Percentiles rank a stretch among this genome's conserved stretches.
These are phyloP conservation scores for Candida vartiovaarae DNA, from an alignment of 805 yeast species.

Conservation along the genomic window DNA sequence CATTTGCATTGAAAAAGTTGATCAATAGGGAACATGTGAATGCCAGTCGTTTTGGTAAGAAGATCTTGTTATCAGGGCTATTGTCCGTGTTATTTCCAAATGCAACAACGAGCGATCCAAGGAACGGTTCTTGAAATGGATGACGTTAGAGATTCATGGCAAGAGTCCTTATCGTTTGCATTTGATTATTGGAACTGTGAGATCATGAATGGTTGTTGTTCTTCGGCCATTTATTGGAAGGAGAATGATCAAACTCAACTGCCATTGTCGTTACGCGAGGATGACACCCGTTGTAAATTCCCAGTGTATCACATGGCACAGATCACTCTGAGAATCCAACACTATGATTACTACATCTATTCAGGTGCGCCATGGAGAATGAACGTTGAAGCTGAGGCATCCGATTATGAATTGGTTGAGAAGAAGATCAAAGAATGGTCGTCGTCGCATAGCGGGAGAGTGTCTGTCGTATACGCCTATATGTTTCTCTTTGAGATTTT, in stretches of 20 bases:
- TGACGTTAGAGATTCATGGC: constrained; percentile 47
- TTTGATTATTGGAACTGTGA: constrained; percentile 63
- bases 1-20: constrained; percentile 49
- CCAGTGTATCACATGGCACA: constrained; percentile 71
- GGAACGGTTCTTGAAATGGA: constrained; percentile 40
- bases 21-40: constrained; percentile 42
- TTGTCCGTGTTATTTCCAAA: constrained; percentile 63
- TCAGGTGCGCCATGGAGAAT: constrained; percentile 81
- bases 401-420: constrained; percentile 42
- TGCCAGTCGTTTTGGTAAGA: constrained; percentile 55
- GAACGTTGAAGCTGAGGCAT: constrained; percentile 52
- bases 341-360: constrained; percentile 69
- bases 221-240: constrained; percentile 17
- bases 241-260: constrained; percentile 11
- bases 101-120: constrained; percentile 67
- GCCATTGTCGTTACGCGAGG: constrained; percentile 18
- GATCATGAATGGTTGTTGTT: constrained; percentile 28
- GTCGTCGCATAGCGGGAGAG: constrained; percentile 37
- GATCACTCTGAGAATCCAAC: constrained; percentile 62
- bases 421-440: constrained; percentile 49
- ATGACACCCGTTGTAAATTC: constrained; percentile 49
- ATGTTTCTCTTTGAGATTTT: constrained; percentile 56
- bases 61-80: constrained; percentile 59
- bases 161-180: constrained; percentile 61
- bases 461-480: constrained; percentile 54